Conservation (phyloP, 495 filamentous ascomycete genomes). For the Trichoderma parareesei region DNA sequence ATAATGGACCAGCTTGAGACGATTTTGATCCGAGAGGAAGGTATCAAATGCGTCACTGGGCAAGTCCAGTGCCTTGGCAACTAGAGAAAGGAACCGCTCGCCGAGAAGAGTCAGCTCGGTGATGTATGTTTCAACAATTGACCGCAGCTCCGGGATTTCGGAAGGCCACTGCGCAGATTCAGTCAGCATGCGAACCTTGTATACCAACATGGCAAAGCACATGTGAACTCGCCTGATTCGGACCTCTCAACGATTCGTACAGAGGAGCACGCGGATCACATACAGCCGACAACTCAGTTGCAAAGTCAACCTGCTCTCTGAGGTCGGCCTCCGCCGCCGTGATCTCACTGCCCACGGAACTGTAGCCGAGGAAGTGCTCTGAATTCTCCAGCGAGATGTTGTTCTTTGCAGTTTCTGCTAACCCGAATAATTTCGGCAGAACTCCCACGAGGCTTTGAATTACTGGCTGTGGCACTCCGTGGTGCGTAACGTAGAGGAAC, state of each 20-base stretch:
- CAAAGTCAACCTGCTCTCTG: constrained; percentile 50
- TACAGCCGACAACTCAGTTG: constrained; percentile 37
- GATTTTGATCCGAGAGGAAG: constrained; percentile 46
- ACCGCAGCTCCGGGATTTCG: constrained; percentile 11
- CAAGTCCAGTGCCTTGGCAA: constrained; percentile 38
- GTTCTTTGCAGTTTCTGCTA: constrained; percentile 29
- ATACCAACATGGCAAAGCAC: constrained; percentile 11
- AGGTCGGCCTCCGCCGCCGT: constrained; percentile 41
- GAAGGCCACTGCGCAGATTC: constrained; percentile 18
- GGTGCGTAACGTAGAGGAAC: constrained; percentile 46
- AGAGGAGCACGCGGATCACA: constrained; percentile 26
- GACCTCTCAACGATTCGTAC: constrained; percentile 44
- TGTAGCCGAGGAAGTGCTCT: constrained; percentile 48
- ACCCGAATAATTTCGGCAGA: constrained; percentile 38
- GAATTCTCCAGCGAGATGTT: constrained; percentile 39
- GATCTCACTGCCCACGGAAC: constrained; percentile 40
- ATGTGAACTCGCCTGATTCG: constrained; percentile 33
- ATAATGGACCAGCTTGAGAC: constrained; percentile 47
- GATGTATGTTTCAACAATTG: constrained; percentile 36
- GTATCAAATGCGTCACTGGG: constrained; percentile 35
- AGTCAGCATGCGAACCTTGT: not conserved
- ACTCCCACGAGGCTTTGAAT: constrained; percentile 31
- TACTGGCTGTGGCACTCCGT: constrained; percentile 30
- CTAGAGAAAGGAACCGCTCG: constrained; percentile 40
- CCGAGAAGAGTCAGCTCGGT: constrained; percentile 36